A percentile compares a stretch with the other conserved stretches of the same genome.
Evolutionary conservation across 139 green algal genomes (phyloP).

Genomic region (Monoraphidium neglectum): DNA sequence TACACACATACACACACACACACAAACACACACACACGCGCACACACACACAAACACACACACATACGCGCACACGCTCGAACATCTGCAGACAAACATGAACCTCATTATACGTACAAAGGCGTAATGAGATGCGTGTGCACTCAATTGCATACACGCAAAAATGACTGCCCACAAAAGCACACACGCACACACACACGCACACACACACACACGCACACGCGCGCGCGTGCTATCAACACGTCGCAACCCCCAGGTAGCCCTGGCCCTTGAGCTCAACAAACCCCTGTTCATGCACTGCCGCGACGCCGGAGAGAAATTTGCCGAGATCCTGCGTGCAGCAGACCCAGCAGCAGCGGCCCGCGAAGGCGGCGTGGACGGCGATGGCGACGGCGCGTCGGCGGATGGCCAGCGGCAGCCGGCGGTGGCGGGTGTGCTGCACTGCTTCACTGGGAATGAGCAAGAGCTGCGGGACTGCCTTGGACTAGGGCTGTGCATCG

Average conservation of each 20-base stretch:
- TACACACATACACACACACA: too few relatives aligned
- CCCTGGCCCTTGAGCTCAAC: constrained; percentile 60
- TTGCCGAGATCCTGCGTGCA: constrained; percentile 51
- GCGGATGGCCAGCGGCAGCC: neutral
- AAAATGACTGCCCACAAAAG: too few relatives aligned
- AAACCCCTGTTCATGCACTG: constrained; percentile 86
- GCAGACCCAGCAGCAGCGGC: constrained; percentile 36
- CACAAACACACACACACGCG: too few relatives aligned
- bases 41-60: too few relatives aligned
- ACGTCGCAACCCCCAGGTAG: constrained; percentile 48
- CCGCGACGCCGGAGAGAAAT: constrained; percentile 53
- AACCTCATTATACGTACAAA: too few relatives aligned
- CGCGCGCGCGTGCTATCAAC: neutral
- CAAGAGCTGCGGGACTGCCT: constrained; percentile 61
- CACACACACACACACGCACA: neutral
- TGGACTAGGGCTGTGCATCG: constrained; percentile 63
- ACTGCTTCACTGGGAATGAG: constrained; percentile 76
- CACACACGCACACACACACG: too few relatives aligned
- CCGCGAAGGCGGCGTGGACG: neutral
- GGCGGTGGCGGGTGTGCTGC: constrained; percentile 53
- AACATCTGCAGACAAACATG: too few relatives aligned
- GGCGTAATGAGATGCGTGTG: too few relatives aligned
- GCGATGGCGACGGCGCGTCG: neutral
- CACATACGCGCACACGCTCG: too few relatives aligned
- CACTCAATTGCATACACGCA: neutral